phyloP scores from a whole-genome alignment of 352 stramenopile species.

The Thalassiosira sp. region DNA sequence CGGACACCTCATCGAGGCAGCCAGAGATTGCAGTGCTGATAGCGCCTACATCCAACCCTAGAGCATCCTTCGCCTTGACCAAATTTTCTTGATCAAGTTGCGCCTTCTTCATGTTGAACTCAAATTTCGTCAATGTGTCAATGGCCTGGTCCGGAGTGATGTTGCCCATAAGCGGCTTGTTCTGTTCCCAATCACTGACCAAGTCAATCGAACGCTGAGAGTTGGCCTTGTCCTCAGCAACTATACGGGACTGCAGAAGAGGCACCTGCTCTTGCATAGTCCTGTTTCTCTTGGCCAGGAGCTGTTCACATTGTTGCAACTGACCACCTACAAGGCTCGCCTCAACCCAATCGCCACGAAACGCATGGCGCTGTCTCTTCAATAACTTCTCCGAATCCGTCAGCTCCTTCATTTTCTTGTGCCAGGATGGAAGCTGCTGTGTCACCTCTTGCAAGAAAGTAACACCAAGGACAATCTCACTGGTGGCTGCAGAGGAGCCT shows the following conservation, averaged over 20 bases:
- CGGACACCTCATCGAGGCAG: slow-evolving; percentile 87
- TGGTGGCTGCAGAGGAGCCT: slow-evolving; percentile 86
- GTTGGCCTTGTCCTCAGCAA: slow-evolving; percentile 92
- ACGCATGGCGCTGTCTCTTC: slow-evolving; percentile 94
- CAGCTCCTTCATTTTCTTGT: slow-evolving; percentile 87
- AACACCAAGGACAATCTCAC: slow-evolving; percentile 92
- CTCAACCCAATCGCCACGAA: slow-evolving; percentile 95
- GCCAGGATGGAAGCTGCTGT: slow-evolving; percentile 66
- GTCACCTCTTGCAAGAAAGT: slow-evolving; percentile 86
- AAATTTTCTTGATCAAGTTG: slow-evolving; percentile 93
- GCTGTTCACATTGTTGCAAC: slow-evolving; percentile 92
- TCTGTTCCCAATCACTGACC: slow-evolving; percentile 81
- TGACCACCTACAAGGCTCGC: slow-evolving; percentile 94
- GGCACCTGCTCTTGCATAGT: slow-evolving; percentile 96
- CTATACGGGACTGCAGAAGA: slow-evolving; percentile 95
- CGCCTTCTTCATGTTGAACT: slow-evolving; percentile 83
- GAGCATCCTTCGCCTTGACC: slow-evolving; percentile 92
- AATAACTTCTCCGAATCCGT: slow-evolving; percentile 93
- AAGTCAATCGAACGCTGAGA: slow-evolving; percentile 81
- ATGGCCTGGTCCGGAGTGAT: slow-evolving; percentile 83
- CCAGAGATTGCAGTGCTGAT: slow-evolving; percentile 83
- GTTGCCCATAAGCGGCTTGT: slow-evolving; percentile 86
- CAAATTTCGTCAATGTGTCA: slow-evolving; percentile 83
- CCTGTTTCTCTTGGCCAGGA: slow-evolving; percentile 79
- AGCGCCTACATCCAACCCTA: slow-evolving; percentile 86